A percentile compares a stretch with the other conserved stretches of the same genome.
phyloP scores from a whole-genome alignment of 495 filamentous ascomycete species.

The Tuber aestivum region DNA sequence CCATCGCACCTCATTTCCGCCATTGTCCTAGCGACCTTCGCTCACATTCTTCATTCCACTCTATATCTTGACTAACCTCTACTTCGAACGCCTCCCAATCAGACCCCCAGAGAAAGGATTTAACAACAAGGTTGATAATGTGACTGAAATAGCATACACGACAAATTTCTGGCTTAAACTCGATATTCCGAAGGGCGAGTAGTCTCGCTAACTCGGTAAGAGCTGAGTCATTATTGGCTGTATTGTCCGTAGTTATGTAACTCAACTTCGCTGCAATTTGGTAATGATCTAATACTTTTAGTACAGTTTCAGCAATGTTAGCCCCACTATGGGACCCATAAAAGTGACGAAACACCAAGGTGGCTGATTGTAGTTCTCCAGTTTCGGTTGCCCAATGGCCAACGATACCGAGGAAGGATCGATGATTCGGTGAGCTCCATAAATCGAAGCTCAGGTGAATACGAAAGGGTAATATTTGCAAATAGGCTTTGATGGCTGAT shows the following conservation, averaged over 20 bases:
- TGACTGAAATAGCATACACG: background rate
- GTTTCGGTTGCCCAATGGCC: background rate
- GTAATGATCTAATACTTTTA: background rate
- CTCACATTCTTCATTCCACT: background rate
- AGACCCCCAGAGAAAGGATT: background rate
- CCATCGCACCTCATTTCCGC: background rate
- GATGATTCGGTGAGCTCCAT: constrained; percentile 7
- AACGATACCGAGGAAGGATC: background rate
- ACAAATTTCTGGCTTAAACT: background rate
- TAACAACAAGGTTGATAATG: background rate
- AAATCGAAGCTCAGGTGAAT: constrained; percentile 2
- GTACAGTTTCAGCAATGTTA: background rate
- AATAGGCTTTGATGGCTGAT: background rate
- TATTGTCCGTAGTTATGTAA: background rate
- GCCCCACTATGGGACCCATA: background rate
- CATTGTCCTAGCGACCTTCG: background rate
- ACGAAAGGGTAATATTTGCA: background rate
- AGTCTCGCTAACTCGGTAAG: background rate
- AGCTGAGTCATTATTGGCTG: constrained; percentile 5
- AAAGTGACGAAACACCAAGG: background rate
- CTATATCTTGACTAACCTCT: background rate
- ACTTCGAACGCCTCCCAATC: background rate
- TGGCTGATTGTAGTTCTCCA: background rate
- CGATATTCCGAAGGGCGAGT: background rate
- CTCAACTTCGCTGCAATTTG: background rate